Evolutionary conservation across 331 rosid genomes (phyloP).

Genomic region (Prunus yedoensis): DNA sequence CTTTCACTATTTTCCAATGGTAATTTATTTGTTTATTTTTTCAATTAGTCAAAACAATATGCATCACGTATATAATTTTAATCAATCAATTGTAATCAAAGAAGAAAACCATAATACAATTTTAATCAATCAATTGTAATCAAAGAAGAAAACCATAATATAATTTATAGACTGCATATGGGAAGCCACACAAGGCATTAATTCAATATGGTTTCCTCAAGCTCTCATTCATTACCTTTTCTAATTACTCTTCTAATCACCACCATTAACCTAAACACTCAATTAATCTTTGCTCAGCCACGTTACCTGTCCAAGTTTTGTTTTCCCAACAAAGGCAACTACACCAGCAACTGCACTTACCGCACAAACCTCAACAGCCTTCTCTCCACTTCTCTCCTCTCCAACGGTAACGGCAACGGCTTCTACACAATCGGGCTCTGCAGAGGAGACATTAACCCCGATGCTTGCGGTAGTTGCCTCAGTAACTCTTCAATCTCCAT

Average conservation of each 20-base stretch:
- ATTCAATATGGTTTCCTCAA: neutral
- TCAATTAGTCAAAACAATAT: too few species aligned
- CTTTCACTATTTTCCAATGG: too few species aligned
- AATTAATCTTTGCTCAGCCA: neutral
- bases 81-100: too few species aligned
- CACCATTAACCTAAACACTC: neutral
- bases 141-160: too few species aligned
- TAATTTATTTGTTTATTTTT: too few species aligned
- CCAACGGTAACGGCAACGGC: slow-evolving; percentile 6
- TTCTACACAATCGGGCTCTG: slow-evolving; percentile 48
- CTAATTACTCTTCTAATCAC: neutral
- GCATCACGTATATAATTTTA: too few species aligned
- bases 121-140: too few species aligned
- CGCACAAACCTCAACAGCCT: neutral
- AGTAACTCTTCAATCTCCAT: neutral
- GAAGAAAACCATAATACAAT: neutral
- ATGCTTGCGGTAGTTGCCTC: slow-evolving; percentile 36
- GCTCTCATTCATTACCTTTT: neutral
- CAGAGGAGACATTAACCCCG: slow-evolving; percentile 36
- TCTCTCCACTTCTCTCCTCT: neutral
- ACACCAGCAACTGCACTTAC: neutral
- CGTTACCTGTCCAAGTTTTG: neutral
- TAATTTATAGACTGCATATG: too few species aligned
- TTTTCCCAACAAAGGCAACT: neutral
- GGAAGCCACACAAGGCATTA: neutral